Base-by-base conservation (phyloP, 1,284 basidiomycete species). In the Pterula multifida region DNA sequence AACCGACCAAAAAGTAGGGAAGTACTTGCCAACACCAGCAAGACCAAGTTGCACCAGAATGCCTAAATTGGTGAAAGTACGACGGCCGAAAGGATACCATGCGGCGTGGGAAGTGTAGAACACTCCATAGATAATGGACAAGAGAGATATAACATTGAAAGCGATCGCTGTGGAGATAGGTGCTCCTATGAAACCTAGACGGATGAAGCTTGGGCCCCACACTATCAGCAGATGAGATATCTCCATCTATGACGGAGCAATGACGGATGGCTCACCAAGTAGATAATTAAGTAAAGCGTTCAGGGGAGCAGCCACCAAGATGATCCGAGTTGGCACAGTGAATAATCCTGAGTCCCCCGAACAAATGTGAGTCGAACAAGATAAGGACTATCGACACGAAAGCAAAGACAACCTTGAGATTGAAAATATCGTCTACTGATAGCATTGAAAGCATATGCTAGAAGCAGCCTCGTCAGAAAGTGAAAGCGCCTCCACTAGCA, bases 181-280 rank as follows among this genome's bases (percentile, higher is more conserved):
- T 1, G 94, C 94, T 6, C 95, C 95, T 52, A 92, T 81, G 65
- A 93, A 98, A 4, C 95, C 95, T 1, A 98, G 70, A 15, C 87
- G 72, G 49, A 93, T 65, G 2, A 78, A 67, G 25, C 73, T 67
- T 0, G 90, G 90, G 1, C 90, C 90, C 88, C 89, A 92, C 0
- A 94, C 88, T 85, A 48, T 46, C 51, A 58, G 3, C 25, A 28
- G 11, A 24, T 4, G 36, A n/a, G n/a, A 21, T 35, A 12, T 3
- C 47, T 26, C n/a, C 23, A 36, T 49, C 26, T 52, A 11, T 47
- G n/a, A 49, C 13, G 6, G 47, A 12, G 23, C 3, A 25, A 24
- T 21, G 39, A 36, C 36, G 13, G 50, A 22, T 21, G 24, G 53
- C 67, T 45, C 59, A 80, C 81, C 90, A 12, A 98, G 77, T 1